Evolutionary conservation across 176 grass and related monocot species (phyloP).

Genomic region (Lolium rigidum): DNA sequence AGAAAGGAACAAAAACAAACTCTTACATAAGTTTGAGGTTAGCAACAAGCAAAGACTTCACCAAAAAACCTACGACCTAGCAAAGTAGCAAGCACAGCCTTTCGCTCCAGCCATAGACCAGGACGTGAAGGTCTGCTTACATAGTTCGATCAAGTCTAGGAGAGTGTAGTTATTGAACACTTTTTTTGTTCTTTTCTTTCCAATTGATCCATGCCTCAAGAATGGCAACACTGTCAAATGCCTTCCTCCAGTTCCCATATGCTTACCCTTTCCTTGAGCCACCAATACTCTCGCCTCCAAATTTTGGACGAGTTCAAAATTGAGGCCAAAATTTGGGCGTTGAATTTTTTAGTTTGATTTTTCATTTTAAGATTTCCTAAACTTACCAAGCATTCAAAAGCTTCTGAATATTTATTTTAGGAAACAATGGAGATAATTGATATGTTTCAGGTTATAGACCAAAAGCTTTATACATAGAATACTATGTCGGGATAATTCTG

Average conservation of each 20-base stretch:
- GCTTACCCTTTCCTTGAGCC: not conserved
- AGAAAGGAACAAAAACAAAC: not conserved
- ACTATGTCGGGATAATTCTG: not conserved
- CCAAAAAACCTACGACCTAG: not conserved
- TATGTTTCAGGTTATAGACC: constrained; percentile 16
- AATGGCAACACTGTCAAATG: not conserved
- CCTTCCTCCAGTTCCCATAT: not conserved
- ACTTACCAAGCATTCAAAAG: not conserved
- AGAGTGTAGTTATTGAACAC: constrained; percentile 2
- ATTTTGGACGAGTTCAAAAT: not conserved
- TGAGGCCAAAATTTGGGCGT: not conserved
- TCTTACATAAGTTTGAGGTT: not conserved
- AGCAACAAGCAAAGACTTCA: not conserved
- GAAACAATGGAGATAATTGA: not conserved
- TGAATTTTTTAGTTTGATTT: not conserved
- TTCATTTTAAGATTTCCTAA: not conserved
- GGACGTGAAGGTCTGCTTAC: not conserved
- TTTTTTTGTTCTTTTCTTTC: not conserved
- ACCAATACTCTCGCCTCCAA: too few relatives aligned
- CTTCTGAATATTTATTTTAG: not conserved
- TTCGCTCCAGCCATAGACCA: not conserved
- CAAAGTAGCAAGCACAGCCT: not conserved
- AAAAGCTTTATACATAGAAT: not conserved
- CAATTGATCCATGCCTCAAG: not conserved
- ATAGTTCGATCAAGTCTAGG: not conserved